Conservation (phyloP, 192 early-diverging fungal species). For the Podila epicladia region DNA sequence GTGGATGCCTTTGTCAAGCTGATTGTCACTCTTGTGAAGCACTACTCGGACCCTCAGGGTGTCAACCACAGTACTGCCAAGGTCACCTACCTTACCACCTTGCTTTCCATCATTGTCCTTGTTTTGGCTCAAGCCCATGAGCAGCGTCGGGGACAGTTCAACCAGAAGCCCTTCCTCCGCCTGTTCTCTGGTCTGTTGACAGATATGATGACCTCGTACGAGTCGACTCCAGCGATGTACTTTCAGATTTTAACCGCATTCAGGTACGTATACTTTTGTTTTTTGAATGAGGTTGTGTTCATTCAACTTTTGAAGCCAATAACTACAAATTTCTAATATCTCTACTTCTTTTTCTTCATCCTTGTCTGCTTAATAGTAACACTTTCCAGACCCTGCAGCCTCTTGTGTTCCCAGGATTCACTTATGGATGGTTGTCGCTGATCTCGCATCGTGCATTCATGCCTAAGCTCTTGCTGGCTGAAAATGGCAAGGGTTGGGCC, state of each 20-base stretch:
- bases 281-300: background rate
- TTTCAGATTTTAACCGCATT: conserved; percentile 76
- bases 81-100: conserved; percentile 79
- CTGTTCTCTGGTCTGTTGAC: conserved; percentile 85
- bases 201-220: conserved; percentile 75
- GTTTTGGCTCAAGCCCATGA: conserved; percentile 89
- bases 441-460: conserved; percentile 94
- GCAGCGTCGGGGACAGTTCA: conserved; percentile 79
- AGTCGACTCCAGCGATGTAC: conserved; percentile 73
- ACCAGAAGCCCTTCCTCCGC: conserved; percentile 92
- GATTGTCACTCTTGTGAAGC: conserved; percentile 83
- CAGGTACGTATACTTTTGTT: conserved; percentile 60
- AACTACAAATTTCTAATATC: no score
- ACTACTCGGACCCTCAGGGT: conserved; percentile 68
- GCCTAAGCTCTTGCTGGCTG: conserved; percentile 82
- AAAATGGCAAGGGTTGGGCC: conserved; percentile 89
- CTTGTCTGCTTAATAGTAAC: conserved; percentile 51
- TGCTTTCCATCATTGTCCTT: conserved; percentile 87
- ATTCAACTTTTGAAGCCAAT: background rate
- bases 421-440: conserved; percentile 93
- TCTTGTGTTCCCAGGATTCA: conserved; percentile 88
- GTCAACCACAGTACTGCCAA: conserved; percentile 63
- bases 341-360: background rate
- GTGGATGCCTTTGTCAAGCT: conserved; percentile 95
- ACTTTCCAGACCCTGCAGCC: conserved; percentile 90